Conservation (phyloP, 2,329 filamentous ascomycete species). For the Herpomyces periplanetae region DNA sequence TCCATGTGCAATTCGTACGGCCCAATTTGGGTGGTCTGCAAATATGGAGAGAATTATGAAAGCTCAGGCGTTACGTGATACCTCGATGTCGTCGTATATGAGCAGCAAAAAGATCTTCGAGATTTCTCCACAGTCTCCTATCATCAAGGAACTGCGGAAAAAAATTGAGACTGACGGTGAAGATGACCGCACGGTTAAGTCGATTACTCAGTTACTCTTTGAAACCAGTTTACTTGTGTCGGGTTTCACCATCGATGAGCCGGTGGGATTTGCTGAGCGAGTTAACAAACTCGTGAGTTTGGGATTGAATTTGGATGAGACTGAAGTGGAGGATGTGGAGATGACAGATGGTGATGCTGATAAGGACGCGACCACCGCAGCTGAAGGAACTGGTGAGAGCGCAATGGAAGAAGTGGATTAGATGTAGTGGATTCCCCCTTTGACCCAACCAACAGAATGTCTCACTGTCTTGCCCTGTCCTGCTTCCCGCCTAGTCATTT, state of each 20-base stretch:
- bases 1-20: slow-evolving; percentile 92
- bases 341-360: slow-evolving; percentile 15
- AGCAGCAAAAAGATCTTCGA: slow-evolving; percentile 99
- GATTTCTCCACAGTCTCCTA: slow-evolving; percentile 92
- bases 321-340: slow-evolving; percentile 29
- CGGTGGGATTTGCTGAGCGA: slow-evolving; percentile 82
- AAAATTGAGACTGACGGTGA: slow-evolving; percentile 94
- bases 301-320: slow-evolving; percentile 85
- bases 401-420: slow-evolving; percentile 99
- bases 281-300: slow-evolving; percentile 98
- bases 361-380: slow-evolving; percentile 17
- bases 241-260: slow-evolving; percentile 97
- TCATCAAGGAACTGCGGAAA: slow-evolving; percentile 96
- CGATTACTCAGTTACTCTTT: slow-evolving; percentile 86
- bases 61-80: slow-evolving; percentile 96
- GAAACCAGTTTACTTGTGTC: slow-evolving; percentile 95
- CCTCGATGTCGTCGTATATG: slow-evolving; percentile 99
- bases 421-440: slow-evolving; percentile 5
- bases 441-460: too few relatives aligned
- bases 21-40: slow-evolving; percentile 97
- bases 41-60: slow-evolving; percentile 99
- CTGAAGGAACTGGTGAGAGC: slow-evolving; percentile 34
- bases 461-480: too few relatives aligned
- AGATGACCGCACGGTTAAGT: slow-evolving; percentile 97
- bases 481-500: too few relatives aligned